These are phyloP conservation scores for Russula vinacea DNA, from an alignment of 768 basidiomycete species.

Conservation along the genomic window DNA sequence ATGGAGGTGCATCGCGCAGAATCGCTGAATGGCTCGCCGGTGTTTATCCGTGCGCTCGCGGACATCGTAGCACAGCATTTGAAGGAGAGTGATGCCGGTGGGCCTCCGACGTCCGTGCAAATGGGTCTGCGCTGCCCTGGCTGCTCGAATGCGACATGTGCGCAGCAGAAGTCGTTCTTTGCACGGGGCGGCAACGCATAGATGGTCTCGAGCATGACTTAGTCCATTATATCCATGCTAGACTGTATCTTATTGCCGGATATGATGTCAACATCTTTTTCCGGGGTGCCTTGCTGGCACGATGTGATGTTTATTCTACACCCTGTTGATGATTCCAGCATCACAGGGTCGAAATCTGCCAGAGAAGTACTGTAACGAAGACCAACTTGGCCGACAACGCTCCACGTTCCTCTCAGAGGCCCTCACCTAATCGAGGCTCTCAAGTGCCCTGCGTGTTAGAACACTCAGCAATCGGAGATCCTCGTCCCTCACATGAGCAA, in stretches of 20 bases:
- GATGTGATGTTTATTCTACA: background rate
- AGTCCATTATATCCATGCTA: background rate
- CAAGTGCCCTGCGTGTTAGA: constrained; percentile 6
- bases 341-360: background rate
- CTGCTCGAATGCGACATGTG: constrained; percentile 87
- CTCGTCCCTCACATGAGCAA: background rate
- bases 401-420: background rate
- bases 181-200: constrained; percentile 59
- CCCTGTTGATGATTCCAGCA: background rate
- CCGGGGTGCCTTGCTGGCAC: background rate
- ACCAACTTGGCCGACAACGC: background rate
- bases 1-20: constrained; percentile 86
- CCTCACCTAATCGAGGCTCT: background rate
- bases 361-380: background rate
- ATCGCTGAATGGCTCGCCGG: constrained; percentile 92
- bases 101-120: constrained; percentile 71
- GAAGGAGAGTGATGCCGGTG: constrained; percentile 54
- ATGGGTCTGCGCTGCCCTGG: constrained; percentile 88
- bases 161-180: constrained; percentile 87
- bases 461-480: background rate
- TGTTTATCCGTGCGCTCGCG: constrained; percentile 91
- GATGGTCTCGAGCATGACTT: background rate
- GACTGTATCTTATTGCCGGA: background rate
- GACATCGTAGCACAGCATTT: constrained; percentile 86
- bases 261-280: background rate